phyloP scores from a whole-genome alignment of 2,329 filamentous ascomycete species.

The Monilinia aucupariae region DNA sequence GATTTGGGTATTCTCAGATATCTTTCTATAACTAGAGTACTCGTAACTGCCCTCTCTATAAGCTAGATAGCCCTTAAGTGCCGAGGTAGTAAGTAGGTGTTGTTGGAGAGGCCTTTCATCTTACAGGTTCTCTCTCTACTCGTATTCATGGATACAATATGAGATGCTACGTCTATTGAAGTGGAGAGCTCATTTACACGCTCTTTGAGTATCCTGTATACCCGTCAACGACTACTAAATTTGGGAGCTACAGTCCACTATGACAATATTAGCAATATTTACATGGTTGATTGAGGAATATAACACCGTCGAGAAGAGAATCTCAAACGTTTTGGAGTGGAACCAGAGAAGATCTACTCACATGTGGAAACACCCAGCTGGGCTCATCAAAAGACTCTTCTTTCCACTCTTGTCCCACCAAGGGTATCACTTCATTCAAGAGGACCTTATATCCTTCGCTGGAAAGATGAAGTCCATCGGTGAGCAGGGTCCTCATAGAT shows the following conservation, averaged over 20 bases:
- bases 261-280: not conserved
- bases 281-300: not conserved
- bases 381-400: slow-evolving; percentile 22
- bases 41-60: too few species aligned
- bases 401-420: slow-evolving; percentile 27
- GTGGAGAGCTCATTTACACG: not conserved
- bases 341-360: slow-evolving; percentile 30
- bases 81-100: too few species aligned
- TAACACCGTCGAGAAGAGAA: not conserved
- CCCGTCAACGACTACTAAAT: not conserved
- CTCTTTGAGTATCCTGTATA: not conserved
- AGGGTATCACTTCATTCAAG: slow-evolving; percentile 24
- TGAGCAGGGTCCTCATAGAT: slow-evolving; percentile 22
- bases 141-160: not conserved
- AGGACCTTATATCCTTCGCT: slow-evolving; percentile 33
- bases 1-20: too few species aligned
- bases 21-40: too few species aligned
- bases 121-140: not conserved
- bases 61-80: too few species aligned
- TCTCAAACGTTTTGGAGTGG: too few species aligned
- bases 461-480: slow-evolving; percentile 33
- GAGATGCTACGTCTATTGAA: not conserved
- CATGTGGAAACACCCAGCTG: slow-evolving; percentile 31
- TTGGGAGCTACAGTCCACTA: slow-evolving; percentile 12
- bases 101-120: too few species aligned